Base-by-base conservation (phyloP, 768 basidiomycete species). In the Mycena pura region DNA sequence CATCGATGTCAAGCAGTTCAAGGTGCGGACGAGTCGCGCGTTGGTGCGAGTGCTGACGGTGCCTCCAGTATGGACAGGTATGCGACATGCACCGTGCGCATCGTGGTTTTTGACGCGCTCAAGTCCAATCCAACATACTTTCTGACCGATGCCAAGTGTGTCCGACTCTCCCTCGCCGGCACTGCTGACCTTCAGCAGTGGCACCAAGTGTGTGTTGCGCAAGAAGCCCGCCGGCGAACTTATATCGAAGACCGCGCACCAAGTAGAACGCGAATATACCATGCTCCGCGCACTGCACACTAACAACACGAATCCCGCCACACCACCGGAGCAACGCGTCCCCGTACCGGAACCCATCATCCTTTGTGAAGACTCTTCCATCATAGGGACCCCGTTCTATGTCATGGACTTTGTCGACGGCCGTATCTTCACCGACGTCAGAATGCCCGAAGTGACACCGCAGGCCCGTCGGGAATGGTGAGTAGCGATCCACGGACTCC, bases 111-210 rank as follows among this genome's bases (percentile, higher is more conserved):
- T 57, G 41, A 46, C 39, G 28, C 32, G 15, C 24, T 31, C 5
- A 73, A 95, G 92, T 95, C 94, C 8, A 99, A 99, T 70, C 96
- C 96, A 0, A 99, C 96, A 0, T 99, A 98, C 74, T 92, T 99
- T 76, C 75, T 99, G 47, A 92, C 86, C 6, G 93, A 93, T 76
- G 80, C 85, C 17, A 83, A 76, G 90, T 90, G 74, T 27, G 86
- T 76, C 27, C 22, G 34, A 45, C 27, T 56, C 28, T 40, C 24
- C 9, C 44, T 10, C 25, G 27, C 19, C 28, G 21, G 29, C 17
- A 36, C 32, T 59, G 45, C 47, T 39, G 38, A 25, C 39, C 48
- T 57, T 15, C 57, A 56, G 48, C 45, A 91, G 84, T 41, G 78
- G 81, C 40, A 80, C 71, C 6, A 86, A 84, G 14, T 95, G 88